Evolutionary conservation across 768 basidiomycete species (phyloP), one percentile per base, ranked within the genome.

Genomic region (Tylopilus vinaceipallidus): DNA sequence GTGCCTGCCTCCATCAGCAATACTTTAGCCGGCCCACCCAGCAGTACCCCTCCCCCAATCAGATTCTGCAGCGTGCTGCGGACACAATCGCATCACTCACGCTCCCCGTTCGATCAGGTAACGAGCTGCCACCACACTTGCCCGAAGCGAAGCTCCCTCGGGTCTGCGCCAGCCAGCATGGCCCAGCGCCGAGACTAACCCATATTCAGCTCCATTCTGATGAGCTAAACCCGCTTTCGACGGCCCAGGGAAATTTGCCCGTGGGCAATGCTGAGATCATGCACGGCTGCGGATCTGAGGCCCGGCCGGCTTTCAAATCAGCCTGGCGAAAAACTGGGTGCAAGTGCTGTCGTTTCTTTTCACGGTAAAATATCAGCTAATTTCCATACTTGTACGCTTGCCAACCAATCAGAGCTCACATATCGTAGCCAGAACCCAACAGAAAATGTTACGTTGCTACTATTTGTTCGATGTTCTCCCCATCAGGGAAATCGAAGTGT

Each of bases 281-380:
- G 37, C 33, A 7, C 14, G 4, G 8, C 23, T 42, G 17, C 53
- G 53, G 60, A 61, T 59, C 50, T 63, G 61, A 59, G 61, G 36
- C 29, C 2, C 30, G 29, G 16, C 42, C 60, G 60, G 53, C 40
- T 13, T n/a, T 47, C 36, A 34, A n/a, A n/a, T n/a, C n/a, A n/a
- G n/a, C n/a, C n/a, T n/a, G n/a, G n/a, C n/a, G n/a, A n/a, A n/a
- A n/a, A n/a, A n/a, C n/a, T n/a, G n/a, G n/a, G n/a, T n/a, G n/a
- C n/a, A n/a, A n/a, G n/a, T n/a, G n/a, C n/a, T n/a, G n/a, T n/a
- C n/a, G n/a, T n/a, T n/a, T n/a, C n/a, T n/a, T n/a, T n/a, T n/a
- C n/a, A n/a, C n/a, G n/a, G n/a, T n/a, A n/a, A n/a, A n/a, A n/a
- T n/a, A n/a, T n/a, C n/a, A n/a, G n/a, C n/a, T n/a, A n/a, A n/a